These are phyloP conservation scores for Ganoderma sp. DNA, from an alignment of 1,284 basidiomycete genomes.

Conservation along the genomic window DNA sequence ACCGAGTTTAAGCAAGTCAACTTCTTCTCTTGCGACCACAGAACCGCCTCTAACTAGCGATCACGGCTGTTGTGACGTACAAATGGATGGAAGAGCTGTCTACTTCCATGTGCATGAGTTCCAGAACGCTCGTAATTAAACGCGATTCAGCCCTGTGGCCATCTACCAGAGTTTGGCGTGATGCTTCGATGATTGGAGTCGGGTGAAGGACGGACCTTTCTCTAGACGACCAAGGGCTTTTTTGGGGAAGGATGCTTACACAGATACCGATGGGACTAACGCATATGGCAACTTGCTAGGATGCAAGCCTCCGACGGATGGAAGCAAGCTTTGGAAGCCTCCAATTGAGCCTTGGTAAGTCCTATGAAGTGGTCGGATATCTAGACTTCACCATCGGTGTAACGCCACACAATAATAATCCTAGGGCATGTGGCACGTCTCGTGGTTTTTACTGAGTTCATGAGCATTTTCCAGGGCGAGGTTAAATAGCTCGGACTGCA, in stretches of 20 bases:
- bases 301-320: background rate
- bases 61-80: no score
- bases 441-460: background rate
- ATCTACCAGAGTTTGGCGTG: background rate
- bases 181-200: background rate
- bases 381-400: background rate
- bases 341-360: background rate
- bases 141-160: background rate
- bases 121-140: no score
- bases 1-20: no score
- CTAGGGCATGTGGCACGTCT: background rate
- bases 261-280: background rate
- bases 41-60: no score
- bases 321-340: background rate
- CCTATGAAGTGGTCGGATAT: background rate
- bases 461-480: background rate
- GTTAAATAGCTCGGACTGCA: background rate
- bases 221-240: background rate
- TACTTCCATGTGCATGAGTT: no score
- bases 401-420: background rate
- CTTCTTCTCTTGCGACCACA: no score
- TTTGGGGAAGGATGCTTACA: background rate
- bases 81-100: no score
- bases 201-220: background rate
- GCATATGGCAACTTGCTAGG: background rate